Evolutionary conservation across 768 basidiomycete genomes (phyloP), one percentile per base, ranked within the genome.

Genomic region (Tulasnella calospora): DNA sequence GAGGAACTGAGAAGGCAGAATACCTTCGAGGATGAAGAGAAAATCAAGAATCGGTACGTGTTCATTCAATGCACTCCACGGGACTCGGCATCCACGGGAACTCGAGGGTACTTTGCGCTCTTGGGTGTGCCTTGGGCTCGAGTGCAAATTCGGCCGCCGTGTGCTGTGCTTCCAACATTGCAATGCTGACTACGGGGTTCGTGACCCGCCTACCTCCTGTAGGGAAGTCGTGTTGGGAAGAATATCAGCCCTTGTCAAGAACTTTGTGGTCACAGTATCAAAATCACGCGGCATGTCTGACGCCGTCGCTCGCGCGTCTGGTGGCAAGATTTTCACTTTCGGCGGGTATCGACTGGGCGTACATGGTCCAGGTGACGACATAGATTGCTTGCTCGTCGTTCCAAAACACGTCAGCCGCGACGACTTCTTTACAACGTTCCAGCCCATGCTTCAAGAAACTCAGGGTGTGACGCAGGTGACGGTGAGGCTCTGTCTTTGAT

Each of bases 241-340:
- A 70, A 90, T 99, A 70, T 91, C 94, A 61, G 90, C 91, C 75
- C 88, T 98, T 36, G 95, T 98, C 81, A 95, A 95, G 86, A 90
- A 94, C 83, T 99, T 99, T 83, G 98, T 99, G 72, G 90, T 90
- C 82, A 89, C 89, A 80, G 91, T 96, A 1, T 92, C 93, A 10
- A 83, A 96, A 78, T 85, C 89, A 67, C 89, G 88, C 55, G 97
- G 97, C 9, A 86, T 97, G 70, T 96, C 96, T 40, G 96, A 98
- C 80, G 85, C 92, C 27, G 92, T 94, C 1, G 96, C 97, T 12
- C 89, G 86, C 74, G 91, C 94, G 71, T 95, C 98, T 12, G 98
- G 98, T 74, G 98, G 96, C 80, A 97, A 99, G 87, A 99, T 99
- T 83, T 99, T 95, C 84, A 99, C 98, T 9, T 99, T 97, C 84